These are phyloP conservation scores for Arabidopsis suecica DNA, from an alignment of 345 rosid species.

Conservation along the genomic window DNA sequence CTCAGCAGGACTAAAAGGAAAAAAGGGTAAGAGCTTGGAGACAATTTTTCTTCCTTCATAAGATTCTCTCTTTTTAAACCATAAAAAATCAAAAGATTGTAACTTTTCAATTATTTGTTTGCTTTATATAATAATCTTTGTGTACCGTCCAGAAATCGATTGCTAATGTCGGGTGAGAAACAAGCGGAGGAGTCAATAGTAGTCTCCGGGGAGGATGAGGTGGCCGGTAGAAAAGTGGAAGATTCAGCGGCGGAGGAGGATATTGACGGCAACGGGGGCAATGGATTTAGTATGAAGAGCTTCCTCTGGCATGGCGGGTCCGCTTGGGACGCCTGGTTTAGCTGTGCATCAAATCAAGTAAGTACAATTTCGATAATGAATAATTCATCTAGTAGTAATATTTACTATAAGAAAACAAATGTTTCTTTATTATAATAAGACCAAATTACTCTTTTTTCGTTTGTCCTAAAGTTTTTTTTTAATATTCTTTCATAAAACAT, in stretches of 20 bases:
- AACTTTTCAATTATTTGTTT: not conserved
- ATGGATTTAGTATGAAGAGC: slow-evolving; percentile 63
- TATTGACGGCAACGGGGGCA: slow-evolving; percentile 12
- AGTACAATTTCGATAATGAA: slow-evolving; percentile 10
- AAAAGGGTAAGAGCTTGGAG: not conserved
- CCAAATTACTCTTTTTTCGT: slow-evolving; percentile 49
- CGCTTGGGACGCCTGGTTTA: slow-evolving; percentile 99
- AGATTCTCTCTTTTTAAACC: not conserved
- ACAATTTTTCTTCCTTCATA: slow-evolving; percentile 7
- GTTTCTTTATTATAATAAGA: slow-evolving; percentile 31
- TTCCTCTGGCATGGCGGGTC: slow-evolving; percentile 98
- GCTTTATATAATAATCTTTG: not conserved
- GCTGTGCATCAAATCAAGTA: slow-evolving; percentile 97
- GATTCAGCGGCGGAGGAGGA: slow-evolving; percentile 40
- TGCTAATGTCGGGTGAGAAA: slow-evolving; percentile 74
- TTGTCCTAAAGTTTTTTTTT: not conserved
- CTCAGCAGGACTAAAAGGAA: slow-evolving; percentile 18
- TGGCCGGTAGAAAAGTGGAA: slow-evolving; percentile 44
- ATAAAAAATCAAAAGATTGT: not conserved
- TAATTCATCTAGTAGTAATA: not conserved
- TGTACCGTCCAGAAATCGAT: not conserved
- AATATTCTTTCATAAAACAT: not conserved
- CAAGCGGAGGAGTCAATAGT: slow-evolving; percentile 95
- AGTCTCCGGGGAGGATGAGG: slow-evolving; percentile 50
- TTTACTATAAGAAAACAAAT: not conserved